Conservation (phyloP, 2,329 filamentous ascomycete species). For the Trichoderma endophyticum region DNA sequence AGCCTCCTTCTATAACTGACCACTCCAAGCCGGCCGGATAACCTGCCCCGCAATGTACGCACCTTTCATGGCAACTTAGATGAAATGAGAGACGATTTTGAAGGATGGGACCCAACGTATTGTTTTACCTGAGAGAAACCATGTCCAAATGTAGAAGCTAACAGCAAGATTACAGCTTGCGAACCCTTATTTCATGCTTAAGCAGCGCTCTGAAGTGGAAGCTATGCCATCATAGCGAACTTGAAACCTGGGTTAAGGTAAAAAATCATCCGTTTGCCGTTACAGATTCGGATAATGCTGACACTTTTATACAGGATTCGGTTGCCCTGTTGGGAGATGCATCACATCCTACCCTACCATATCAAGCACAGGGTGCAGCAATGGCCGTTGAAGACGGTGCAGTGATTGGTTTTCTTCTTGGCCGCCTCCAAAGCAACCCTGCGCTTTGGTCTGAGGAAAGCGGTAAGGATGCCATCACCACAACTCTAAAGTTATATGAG, state of each 20-base stretch:
- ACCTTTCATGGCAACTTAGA: neutral
- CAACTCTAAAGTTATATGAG: neutral
- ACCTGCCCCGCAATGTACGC: neutral
- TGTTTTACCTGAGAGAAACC: neutral
- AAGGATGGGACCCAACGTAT: neutral
- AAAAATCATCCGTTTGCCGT: rapidly evolving
- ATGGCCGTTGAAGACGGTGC: neutral
- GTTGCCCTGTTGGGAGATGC: neutral
- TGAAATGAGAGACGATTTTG: neutral
- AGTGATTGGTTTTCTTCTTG: neutral
- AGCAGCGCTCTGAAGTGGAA: neutral
- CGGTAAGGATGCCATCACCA: neutral
- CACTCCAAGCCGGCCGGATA: neutral
- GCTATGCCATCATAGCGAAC: neutral
- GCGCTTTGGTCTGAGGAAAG: neutral
- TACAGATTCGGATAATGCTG: neutral
- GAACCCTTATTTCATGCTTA: neutral
- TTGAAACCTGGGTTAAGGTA: neutral
- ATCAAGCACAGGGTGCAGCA: neutral
- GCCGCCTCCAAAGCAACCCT: neutral
- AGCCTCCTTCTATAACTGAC: neutral
- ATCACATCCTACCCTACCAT: neutral
- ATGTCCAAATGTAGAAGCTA: neutral
- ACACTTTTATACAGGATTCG: neutral
- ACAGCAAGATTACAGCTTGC: neutral